Evolutionary conservation across 192 early-diverging fungal species (phyloP).

Genomic region (Radiomyces spectabilis): DNA sequence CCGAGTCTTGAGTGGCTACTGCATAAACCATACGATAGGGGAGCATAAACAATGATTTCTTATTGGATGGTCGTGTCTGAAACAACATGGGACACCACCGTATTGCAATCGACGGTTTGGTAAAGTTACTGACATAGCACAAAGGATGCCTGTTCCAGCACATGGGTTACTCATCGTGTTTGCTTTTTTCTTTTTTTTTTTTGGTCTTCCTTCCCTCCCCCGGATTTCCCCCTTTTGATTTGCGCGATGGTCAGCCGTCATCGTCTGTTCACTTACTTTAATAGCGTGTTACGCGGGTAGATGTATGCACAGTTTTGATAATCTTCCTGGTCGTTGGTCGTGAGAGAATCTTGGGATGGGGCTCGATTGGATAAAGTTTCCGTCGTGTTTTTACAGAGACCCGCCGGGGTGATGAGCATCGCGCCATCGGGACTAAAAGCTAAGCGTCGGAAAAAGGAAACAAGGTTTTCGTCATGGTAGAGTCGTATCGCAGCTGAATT

Average conservation of each 20-base stretch:
- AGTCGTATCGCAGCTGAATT: conserved; percentile 37
- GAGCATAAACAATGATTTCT: conserved; percentile 28
- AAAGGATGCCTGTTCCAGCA: too few relatives aligned
- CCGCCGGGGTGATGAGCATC: conserved; percentile 75
- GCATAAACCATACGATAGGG: conserved; percentile 80
- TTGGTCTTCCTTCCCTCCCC: too few relatives aligned
- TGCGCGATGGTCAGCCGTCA: too few relatives aligned
- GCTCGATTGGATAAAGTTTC: conserved; percentile 10
- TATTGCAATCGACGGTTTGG: conserved; percentile 72
- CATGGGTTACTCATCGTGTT: too few relatives aligned
- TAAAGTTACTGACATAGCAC: conserved; percentile 58
- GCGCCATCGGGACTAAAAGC: conserved; percentile 85
- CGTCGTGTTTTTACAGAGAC: conserved; percentile 39
- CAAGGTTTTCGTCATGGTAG: conserved; percentile 82
- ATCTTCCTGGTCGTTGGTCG: conserved; percentile 19
- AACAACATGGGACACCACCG: conserved; percentile 61
- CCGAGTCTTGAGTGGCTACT: conserved; percentile 74
- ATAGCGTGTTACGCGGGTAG: conserved; percentile 56
- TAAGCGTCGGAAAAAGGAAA: conserved; percentile 86
- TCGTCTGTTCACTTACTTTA: conserved; percentile 23
- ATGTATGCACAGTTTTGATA: conserved; percentile 56
- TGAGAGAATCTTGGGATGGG: too few relatives aligned
- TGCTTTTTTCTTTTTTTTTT: too few relatives aligned
- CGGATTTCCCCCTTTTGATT: too few relatives aligned
- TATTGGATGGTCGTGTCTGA: conserved; percentile 23